Base-by-base conservation (phyloP, 1,139 yeast species). In the Protomyces arabidopsidicola region DNA sequence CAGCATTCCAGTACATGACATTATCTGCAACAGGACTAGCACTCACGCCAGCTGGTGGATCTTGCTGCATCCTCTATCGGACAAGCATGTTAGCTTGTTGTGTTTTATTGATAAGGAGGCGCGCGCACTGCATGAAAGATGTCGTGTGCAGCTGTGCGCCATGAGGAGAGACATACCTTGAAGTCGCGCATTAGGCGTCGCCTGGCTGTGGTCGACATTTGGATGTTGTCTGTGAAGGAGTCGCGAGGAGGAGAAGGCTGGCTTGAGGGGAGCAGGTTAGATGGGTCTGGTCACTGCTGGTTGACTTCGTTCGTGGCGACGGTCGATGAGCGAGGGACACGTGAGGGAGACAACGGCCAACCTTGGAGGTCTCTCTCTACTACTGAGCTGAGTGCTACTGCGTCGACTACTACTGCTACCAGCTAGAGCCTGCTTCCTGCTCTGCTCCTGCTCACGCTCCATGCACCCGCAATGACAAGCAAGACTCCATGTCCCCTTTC, bases 171-270 rank as follows among this genome's bases (percentile, higher is more conserved):
- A 77, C 87, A 63, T 78, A 85, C 89, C 77, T 90, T 91, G 78
- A 93, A 90, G 77, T 93, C 98, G 75, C 98, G 89, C 98, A 93
- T 93, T 71, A 93, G 84, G 79, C 98, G 86, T 84, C 97, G 87
- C 75, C 97, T 86, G 10, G 98, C 98, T 35, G 97, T 95, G 3
- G 98, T 93, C 14, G 98, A 91, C 98, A 93, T 93, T 93, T 27
- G 31, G 9, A 27, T 27, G 31, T 8, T 27, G 31, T 27, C 31
- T 27, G 31, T 27, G 31, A n/a, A n/a, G n/a, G n/a, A n/a, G n/a
- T n/a, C n/a, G n/a, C n/a, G n/a, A 27, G 31, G 31, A 27, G 31
- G 31, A 27, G 31, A 27, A 8, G 31, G 31, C 31, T 27, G 31
- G 31, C 8, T 27, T 27, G 31, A 27, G 31, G 31, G 31, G 9